phyloP scores from a whole-genome alignment of 75 land plant species.

The Chamaecyparis obtusa region DNA sequence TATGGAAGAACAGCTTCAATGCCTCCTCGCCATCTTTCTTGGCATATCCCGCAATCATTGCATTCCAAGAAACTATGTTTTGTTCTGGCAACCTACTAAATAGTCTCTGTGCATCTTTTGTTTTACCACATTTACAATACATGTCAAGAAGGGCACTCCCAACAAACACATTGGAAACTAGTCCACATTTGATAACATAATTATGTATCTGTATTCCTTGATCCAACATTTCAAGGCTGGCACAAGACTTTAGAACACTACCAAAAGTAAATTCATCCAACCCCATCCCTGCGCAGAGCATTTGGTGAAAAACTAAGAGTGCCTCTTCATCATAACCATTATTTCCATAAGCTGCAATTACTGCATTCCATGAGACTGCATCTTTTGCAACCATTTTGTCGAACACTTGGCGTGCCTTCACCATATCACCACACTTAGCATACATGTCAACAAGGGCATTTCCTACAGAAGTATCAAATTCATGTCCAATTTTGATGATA shows the following conservation, averaged over 20 bases:
- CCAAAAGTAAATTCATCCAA: slow-evolving; percentile 36
- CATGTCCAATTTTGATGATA: slow-evolving; percentile 17
- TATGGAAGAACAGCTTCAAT: slow-evolving; percentile 24
- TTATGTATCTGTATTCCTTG: slow-evolving; percentile 31
- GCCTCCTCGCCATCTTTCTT: slow-evolving; percentile 18
- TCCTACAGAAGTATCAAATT: slow-evolving; percentile 10
- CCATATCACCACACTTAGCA: slow-evolving; percentile 25
- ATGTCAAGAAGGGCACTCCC: slow-evolving; percentile 27
- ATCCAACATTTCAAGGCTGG: slow-evolving; percentile 3
- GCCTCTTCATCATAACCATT: slow-evolving; percentile 20
- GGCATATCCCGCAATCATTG: slow-evolving; percentile 34
- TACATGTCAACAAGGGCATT: slow-evolving; percentile 40
- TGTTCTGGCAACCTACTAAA: slow-evolving; percentile 36
- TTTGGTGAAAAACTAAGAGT: slow-evolving; percentile 19
- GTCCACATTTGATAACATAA: slow-evolving; percentile 16
- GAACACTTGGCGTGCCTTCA: not conserved
- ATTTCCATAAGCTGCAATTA: slow-evolving; percentile 31
- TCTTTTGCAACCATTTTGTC: slow-evolving; percentile 16
- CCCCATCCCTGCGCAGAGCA: slow-evolving; percentile 23
- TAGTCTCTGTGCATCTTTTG: slow-evolving; percentile 21
- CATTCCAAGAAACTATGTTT: slow-evolving; percentile 32
- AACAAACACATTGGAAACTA: slow-evolving; percentile 20
- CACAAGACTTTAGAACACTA: slow-evolving; percentile 30
- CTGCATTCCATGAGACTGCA: slow-evolving; percentile 41
- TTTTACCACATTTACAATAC: slow-evolving; percentile 25